These are phyloP conservation scores for Tetragonia tetragonoides DNA, from an alignment of 148 eudicot genomes.

Conservation along the genomic window DNA sequence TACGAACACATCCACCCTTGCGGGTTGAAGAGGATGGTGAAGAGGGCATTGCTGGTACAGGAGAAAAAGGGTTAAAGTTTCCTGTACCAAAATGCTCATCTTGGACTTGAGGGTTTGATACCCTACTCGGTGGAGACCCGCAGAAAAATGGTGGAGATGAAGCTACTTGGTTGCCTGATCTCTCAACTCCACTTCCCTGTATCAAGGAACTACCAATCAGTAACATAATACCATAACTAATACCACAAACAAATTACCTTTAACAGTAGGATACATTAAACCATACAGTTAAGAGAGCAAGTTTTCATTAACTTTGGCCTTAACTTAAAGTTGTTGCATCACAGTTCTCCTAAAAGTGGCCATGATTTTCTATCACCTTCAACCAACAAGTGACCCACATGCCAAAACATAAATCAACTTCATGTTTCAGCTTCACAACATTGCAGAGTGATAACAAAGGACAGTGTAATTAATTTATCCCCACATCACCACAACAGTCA, in stretches of 20 bases:
- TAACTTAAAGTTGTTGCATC: no score
- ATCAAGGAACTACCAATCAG: background rate
- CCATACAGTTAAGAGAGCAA: no score
- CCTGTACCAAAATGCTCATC: slow-evolving; percentile 45
- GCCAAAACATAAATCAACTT: background rate
- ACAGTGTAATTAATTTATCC: slow-evolving; percentile 6
- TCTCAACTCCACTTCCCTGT: slow-evolving; percentile 42
- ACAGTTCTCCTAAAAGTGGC: background rate
- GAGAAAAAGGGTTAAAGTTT: slow-evolving; percentile 2
- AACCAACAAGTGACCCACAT: slow-evolving; percentile 11
- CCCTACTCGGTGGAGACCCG: slow-evolving; percentile 76
- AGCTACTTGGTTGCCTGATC: slow-evolving; percentile 35
- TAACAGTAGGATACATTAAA: background rate
- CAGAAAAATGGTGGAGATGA: slow-evolving; percentile 64
- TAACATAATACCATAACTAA: background rate
- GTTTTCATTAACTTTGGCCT: no score
- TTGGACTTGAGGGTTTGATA: slow-evolving; percentile 60
- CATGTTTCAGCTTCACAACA: background rate
- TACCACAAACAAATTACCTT: background rate
- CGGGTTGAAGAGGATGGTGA: slow-evolving; percentile 36
- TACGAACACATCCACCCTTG: slow-evolving; percentile 46
- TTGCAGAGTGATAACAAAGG: background rate
- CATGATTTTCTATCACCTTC: slow-evolving; percentile 1
- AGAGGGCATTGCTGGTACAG: slow-evolving; percentile 19
- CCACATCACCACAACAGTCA: slow-evolving; percentile 1